Conservation (phyloP, 1,284 basidiomycete genomes). For the Cystobasidiaceae sp. region DNA sequence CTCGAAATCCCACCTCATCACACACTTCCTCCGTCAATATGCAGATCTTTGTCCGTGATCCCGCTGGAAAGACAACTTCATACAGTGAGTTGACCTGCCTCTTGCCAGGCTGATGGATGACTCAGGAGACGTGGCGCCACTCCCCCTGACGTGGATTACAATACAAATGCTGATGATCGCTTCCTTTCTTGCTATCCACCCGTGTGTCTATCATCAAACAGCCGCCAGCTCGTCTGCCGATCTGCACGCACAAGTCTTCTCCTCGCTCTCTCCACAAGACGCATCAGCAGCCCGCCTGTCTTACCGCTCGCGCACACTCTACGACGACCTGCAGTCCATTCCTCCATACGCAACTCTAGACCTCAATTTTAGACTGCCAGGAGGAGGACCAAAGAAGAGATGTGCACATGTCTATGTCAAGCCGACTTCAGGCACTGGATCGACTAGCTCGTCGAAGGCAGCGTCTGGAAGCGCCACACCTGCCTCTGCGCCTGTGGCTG, state of each 20-base stretch:
- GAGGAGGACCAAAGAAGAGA: slow-evolving; percentile 30
- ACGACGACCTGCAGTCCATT: not conserved
- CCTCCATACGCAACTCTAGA: slow-evolving; percentile 16
- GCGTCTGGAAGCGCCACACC: slow-evolving; percentile 7
- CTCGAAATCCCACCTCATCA: not conserved
- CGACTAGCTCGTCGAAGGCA: not conserved
- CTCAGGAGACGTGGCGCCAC: not conserved
- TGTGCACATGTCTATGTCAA: slow-evolving; percentile 29
- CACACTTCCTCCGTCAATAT: not conserved
- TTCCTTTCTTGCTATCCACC: not conserved
- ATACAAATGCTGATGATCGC: too few species aligned
- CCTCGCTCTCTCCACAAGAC: not conserved
- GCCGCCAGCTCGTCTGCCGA: slow-evolving; percentile 11
- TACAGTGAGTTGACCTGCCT: slow-evolving; percentile 3
- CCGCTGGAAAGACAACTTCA: slow-evolving; percentile 8
- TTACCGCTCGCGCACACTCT: slow-evolving; percentile 3
- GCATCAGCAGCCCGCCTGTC: slow-evolving; percentile 9
- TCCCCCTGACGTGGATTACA: slow-evolving; percentile 1
- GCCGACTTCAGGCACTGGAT: not conserved
- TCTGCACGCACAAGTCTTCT: slow-evolving; percentile 9
- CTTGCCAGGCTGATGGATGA: not conserved
- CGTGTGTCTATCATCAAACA: too few species aligned
- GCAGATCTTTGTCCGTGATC: slow-evolving; percentile 29
- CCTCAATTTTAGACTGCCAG: slow-evolving; percentile 14
- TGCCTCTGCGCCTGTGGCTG: not conserved